Percentiles rank a stretch among this genome's conserved stretches.
phyloP scores from a whole-genome alignment of 768 basidiomycete genomes.

The Hortiboletus campestris region DNA sequence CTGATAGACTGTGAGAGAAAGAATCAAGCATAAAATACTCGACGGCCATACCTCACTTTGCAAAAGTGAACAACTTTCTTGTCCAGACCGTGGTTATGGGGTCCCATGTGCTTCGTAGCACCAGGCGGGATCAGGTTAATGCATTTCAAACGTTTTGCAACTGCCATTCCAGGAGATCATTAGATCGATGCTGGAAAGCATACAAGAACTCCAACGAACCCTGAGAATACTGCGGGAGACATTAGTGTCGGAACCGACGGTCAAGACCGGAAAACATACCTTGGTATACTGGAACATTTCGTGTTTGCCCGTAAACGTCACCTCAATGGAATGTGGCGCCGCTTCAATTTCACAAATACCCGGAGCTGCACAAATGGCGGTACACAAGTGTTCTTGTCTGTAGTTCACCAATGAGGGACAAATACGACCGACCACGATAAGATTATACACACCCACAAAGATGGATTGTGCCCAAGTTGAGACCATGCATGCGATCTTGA shows the following conservation, averaged over 20 bases:
- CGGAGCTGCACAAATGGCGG: conserved; percentile 37
- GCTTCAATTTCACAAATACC: conserved; percentile 64
- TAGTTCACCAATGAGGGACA: background rate
- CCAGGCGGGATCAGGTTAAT: conserved; percentile 45
- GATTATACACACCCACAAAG: conserved; percentile 51
- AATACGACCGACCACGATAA: background rate
- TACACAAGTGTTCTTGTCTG: conserved; percentile 55
- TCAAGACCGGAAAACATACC: conserved; percentile 29
- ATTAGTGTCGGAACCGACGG: background rate
- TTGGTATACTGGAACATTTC: conserved; percentile 67
- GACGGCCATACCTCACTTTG: conserved; percentile 38
- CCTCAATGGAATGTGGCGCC: conserved; percentile 55
- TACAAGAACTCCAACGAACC: conserved; percentile 30
- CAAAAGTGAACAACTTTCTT: conserved; percentile 52
- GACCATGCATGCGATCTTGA: conserved; percentile 52
- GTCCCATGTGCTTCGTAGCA: conserved; percentile 40
- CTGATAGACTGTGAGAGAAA: conserved; percentile 24
- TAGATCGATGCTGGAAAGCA: background rate
- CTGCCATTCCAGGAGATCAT: conserved; percentile 24
- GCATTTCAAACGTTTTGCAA: conserved; percentile 50
- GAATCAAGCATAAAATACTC: background rate
- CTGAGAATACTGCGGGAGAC: conserved; percentile 46
- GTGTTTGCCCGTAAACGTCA: conserved; percentile 57
- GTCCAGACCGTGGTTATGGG: conserved; percentile 49
- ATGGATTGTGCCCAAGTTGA: conserved; percentile 40